phyloP scores from a whole-genome alignment of 164 flowering plant species.

The Echeveria elegans region DNA sequence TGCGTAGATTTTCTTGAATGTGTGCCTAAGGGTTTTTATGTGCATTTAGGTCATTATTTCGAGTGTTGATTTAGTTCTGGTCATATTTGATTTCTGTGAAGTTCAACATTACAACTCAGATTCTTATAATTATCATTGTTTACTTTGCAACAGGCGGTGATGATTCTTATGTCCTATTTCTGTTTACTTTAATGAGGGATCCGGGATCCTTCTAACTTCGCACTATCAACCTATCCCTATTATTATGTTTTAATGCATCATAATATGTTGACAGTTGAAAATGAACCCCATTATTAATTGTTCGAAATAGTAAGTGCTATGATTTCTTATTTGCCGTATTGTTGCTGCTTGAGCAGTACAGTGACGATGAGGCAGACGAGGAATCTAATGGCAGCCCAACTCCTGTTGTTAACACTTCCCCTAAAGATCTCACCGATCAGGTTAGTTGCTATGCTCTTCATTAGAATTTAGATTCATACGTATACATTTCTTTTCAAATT shows the following conservation, averaged over 20 bases:
- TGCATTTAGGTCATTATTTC: background rate
- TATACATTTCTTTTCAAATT: background rate
- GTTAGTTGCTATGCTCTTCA: constrained; percentile 20
- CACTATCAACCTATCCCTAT: too few species aligned
- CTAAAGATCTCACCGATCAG: constrained; percentile 25
- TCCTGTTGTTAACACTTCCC: constrained; percentile 18
- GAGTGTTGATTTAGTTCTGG: too few species aligned
- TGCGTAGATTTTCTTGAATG: background rate
- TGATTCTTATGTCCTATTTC: too few species aligned
- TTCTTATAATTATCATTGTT: constrained; percentile 52
- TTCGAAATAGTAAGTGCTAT: constrained; percentile 3
- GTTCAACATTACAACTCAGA: too few species aligned
- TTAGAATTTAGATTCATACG: background rate
- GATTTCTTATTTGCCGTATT: constrained; percentile 29
- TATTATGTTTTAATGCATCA: background rate
- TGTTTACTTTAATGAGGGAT: background rate
- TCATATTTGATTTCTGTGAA: too few species aligned
- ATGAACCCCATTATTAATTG: background rate
- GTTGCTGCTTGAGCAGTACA: constrained; percentile 82
- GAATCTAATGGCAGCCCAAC: constrained; percentile 14
- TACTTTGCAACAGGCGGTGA: constrained; percentile 35
- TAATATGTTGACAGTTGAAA: background rate
- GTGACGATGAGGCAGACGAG: constrained; percentile 84
- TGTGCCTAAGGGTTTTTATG: too few species aligned
- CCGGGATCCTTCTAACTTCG: background rate